Percentiles rank a stretch among this genome's conserved stretches.
Conservation (phyloP, 768 basidiomycete genomes). For the Hirschioporus abietinus region DNA sequence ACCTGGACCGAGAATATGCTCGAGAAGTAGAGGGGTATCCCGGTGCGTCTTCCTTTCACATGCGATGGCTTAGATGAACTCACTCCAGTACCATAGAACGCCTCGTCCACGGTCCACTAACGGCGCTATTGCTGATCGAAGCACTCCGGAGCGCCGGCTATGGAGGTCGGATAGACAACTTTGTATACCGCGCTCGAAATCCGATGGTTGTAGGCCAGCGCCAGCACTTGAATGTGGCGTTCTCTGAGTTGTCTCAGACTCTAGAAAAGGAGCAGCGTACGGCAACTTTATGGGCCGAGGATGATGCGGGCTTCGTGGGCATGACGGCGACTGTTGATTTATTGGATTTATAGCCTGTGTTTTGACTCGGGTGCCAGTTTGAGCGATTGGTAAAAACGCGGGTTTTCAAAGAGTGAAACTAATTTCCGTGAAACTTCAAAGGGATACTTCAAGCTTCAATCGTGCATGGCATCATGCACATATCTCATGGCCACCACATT, state of each 20-base stretch:
- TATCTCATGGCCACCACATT: no score
- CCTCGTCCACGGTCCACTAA: conserved; percentile 82
- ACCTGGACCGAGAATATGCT: conserved; percentile 73
- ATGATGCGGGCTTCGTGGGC: conserved; percentile 53
- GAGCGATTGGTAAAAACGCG: no score
- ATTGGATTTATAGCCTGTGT: conserved; percentile 6
- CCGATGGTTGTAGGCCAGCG: conserved; percentile 51
- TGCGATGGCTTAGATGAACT: conserved; percentile 7
- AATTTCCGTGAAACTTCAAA: no score
- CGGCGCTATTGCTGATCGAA: conserved; percentile 75
- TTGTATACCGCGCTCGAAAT: conserved; percentile 68
- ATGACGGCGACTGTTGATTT: conserved; percentile 56
- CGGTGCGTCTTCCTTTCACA: conserved; percentile 33
- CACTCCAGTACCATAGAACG: conserved; percentile 41
- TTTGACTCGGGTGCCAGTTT: no score
- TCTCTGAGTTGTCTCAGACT: conserved; percentile 14
- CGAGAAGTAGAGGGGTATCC: conserved; percentile 65
- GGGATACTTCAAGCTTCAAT: no score
- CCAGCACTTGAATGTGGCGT: conserved; percentile 42
- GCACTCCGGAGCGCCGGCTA: conserved; percentile 46
- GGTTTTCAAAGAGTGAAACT: no score
- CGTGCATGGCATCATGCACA: no score
- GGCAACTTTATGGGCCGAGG: conserved; percentile 53
- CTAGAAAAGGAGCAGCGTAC: conserved; percentile 25
- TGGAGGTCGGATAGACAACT: conserved; percentile 38